Evolutionary conservation across 805 yeast genomes (phyloP), one percentile per base, ranked within the genome.

Genomic region (Saccharomycopsis sp.): DNA sequence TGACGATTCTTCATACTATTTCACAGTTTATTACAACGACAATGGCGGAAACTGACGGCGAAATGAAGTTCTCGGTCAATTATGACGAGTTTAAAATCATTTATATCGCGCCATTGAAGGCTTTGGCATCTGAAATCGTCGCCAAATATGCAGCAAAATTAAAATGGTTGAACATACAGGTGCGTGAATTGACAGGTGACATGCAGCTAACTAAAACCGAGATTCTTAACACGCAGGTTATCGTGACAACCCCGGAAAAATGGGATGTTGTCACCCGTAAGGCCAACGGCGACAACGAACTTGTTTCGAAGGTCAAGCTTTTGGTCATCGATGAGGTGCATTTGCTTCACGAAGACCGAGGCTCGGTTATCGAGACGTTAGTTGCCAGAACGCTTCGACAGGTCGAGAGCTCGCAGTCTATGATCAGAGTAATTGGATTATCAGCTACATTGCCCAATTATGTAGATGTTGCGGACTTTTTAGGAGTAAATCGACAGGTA

Each of bases 191-290:
- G 60, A 92, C 97, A 2, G 97, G 97, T 68, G 97, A 91, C 73
- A 92, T 92, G 97, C 97, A 91, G 68, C 72, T 91, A 56, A 87
- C 96, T 0, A 82, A 84, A 63, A 78, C 86, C 1, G 97, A 91
- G 70, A 89, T 91, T 47, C 69, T 83, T 66, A 80, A 81, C 1
- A 92, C 97, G 0, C 97, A 91, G 69, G 78, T 91, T 47, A 87
- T 91, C 63, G 97, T 91, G 1, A 92, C 97, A 0, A 91, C 97
- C 0, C 97, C 97, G 0, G 97, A 91, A 68, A 91, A 91, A 70
- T 91, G 97, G 97, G 97, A 91, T 73, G 97, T 94, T 1, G 97
- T 94, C 1, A 93, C 99, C 0, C 81, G 98, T 68, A 94, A 94
- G 68, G 86, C 92, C 44, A 86, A 80, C 64, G 97, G 97, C 56